Base-by-base conservation (phyloP, 1,284 basidiomycete species). In the Amylostereum areolatum region DNA sequence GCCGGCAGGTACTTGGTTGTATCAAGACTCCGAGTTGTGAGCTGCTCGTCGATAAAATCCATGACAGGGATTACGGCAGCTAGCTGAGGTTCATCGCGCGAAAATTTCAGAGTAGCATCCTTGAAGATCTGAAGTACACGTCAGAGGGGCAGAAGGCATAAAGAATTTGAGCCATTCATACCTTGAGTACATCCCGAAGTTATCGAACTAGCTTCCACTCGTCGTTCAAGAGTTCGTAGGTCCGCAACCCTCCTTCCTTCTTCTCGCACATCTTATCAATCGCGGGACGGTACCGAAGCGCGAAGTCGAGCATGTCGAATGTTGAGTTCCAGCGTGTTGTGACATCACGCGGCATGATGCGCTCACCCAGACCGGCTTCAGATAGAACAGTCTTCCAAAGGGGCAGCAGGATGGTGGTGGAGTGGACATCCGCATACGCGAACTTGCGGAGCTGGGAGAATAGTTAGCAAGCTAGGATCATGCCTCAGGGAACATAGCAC, bases 271-370 rank as follows among this genome's bases (percentile, higher is more conserved):
- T 57, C 1, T 3, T 34, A 18, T 57, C 47, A 6, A 67, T 43
- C 1, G 55, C 62, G 1, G 12, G 12, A 0, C 47, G 25, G 42
- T 68, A 63, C 6, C 62, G 43, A 1, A 65, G 24, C 0, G 54
- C 61, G 42, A 62, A 60, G 0, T 45, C 39, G 1, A 70, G 51
- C 67, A 69, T 64, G 8, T 66, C 51, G 44, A 54, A 66, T 0
- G 64, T 70, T 0, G 60, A 66, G 45, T 66, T 70, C 69, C 67
- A 71, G 0, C 60, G 45, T 1, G 65, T 71, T 25, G 46, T 24
- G 0, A 71, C 62, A 45, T 70, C 60, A 0, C 59, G 59, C 0
- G 63, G 68, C 34, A 70, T 61, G 2, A 59, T 50, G 1, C 51
- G 43, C 0, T 48, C 25, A 1, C 29, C 5, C 4, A 68, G 37